Base-by-base conservation (phyloP, 2,329 filamentous ascomycete genomes). In the Pseudogymnoascus sp. region DNA sequence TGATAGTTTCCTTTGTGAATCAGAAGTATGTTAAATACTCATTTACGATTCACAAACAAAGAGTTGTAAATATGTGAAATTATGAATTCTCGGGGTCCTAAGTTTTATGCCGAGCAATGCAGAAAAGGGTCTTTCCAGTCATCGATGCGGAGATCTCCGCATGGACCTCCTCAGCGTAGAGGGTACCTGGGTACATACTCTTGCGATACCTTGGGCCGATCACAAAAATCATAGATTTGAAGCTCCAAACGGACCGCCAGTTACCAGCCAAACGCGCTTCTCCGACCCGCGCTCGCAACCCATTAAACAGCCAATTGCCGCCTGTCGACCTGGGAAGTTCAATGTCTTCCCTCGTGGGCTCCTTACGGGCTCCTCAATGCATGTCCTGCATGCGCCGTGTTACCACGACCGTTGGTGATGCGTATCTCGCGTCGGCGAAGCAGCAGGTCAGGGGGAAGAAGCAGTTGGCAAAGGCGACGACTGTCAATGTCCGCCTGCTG, bases 401-500 rank as follows among this genome's bases (percentile, higher is more conserved):
- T 58, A 63, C 65, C 38, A 60, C 62, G 18, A 65, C 63, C 62
- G 64, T 68, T 18, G 63, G 58, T 18, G 66, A 67, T 57, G 61
- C 37, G 3, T 64, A 61, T 20, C 54, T 61, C 16, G 61, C 65
- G 39, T 63, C 65, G 39, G 57, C 63, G 32, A 41, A 66, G 16
- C 71, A 79, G 67, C 70, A 72, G 58, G 67, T 74, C 59, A 74
- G 78, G 60, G 74, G 70, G 62, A 76, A 77, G 66, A 77, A 78
- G 61, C 77, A 75, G 69, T 69, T 75, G 43, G 74, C 74, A 20
- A 78, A 75, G 66, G 61, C 65, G n/a, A 67, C 70, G 20, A 72
- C 70, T 59, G 74, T 82, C 38, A 75, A 78, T 30, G 80, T 82
- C 30, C 76, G 78, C 66, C 73, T 84, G 61, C 70, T 79, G 37